Base-by-base conservation (phyloP, 139 green algal genomes). In the Asterochloris erici region DNA sequence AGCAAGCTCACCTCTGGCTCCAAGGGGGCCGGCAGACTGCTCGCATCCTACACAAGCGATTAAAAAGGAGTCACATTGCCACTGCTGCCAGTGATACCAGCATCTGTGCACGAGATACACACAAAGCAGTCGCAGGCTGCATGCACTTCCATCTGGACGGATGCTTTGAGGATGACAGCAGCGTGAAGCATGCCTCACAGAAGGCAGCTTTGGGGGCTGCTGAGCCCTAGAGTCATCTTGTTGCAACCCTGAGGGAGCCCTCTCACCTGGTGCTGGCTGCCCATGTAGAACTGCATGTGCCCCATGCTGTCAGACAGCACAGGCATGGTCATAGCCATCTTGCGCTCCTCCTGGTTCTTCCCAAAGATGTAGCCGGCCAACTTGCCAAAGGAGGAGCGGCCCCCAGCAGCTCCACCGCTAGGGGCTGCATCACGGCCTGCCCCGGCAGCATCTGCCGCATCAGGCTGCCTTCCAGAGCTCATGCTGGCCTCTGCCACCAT, bases 321-420 rank as follows among this genome's bases (percentile, higher is more conserved):
- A n/a, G 89, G 88, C 64, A 82, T 89, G 15, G 89, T 92, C 89
- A 92, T 92, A 17, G 73, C 63, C 85, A 90, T 89, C 75, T 86
- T 88, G 29, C 84, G 71, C 28, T 81, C 15, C 62, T 27, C 26
- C 26, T 85, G 38, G 79, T 90, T 90, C 74, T 86, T 87, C 62
- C 82, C 82, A 74, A 86, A 86, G 60, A 90, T 85, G 69, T 87
- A 90, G 11, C 79, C 83, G 21, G 84, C 84, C 63, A 90, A 63
- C 10, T 64, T 29, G 9, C 29, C 74, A 79, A 89, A 86, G 1
- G 83, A 78, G 14, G 62, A 63, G 12, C 21, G 47, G 17, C 63
- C 83, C 26, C 73, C 21, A 1, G 68, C 77, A n/a, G 75, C 76
- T 73, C 76, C 60, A n/a, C 61, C 60, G 23, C 73, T 38, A 19